phyloP scores from a whole-genome alignment of 371 early-diverging fungal genomes.

The Capillidium rhysosporum region DNA sequence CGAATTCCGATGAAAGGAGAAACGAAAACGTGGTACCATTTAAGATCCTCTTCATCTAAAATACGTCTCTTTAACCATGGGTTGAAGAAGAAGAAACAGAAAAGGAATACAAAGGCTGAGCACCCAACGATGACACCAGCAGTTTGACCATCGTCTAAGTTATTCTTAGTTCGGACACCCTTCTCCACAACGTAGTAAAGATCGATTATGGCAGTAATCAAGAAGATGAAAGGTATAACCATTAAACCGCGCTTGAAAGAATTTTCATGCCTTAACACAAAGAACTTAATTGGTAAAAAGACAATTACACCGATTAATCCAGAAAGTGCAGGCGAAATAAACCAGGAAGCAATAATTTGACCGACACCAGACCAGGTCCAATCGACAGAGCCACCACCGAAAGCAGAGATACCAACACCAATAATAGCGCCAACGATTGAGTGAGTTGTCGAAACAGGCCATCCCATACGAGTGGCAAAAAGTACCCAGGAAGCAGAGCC shows the following conservation, averaged over 20 bases:
- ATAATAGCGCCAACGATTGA: conserved; percentile 64
- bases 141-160: conserved; percentile 23
- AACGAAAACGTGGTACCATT: conserved; percentile 41
- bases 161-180: conserved; percentile 26
- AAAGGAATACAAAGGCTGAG: conserved; percentile 23
- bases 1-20: conserved; percentile 21
- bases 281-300: conserved; percentile 34
- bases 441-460: too few species aligned
- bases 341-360: conserved; percentile 56
- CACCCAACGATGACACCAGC: conserved; percentile 33
- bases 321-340: conserved; percentile 44
- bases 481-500: conserved; percentile 59
- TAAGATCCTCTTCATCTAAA: conserved; percentile 32
- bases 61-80: conserved; percentile 44
- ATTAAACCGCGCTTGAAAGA: conserved; percentile 47
- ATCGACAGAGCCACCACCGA: conserved; percentile 33
- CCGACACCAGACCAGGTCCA: conserved; percentile 56
- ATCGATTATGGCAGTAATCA: conserved; percentile 38
- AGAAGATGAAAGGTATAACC: conserved; percentile 56
- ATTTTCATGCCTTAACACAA: conserved; percentile 33
- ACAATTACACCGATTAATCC: conserved; percentile 45
- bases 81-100: conserved; percentile 32
- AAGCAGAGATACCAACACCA: conserved; percentile 56
- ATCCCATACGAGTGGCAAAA: conserved; percentile 36
- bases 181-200: conserved; percentile 50